Percentiles rank a stretch among this genome's conserved stretches.
phyloP scores from a whole-genome alignment of 2,329 filamentous ascomycete species.

The Diplodia mutila region DNA sequence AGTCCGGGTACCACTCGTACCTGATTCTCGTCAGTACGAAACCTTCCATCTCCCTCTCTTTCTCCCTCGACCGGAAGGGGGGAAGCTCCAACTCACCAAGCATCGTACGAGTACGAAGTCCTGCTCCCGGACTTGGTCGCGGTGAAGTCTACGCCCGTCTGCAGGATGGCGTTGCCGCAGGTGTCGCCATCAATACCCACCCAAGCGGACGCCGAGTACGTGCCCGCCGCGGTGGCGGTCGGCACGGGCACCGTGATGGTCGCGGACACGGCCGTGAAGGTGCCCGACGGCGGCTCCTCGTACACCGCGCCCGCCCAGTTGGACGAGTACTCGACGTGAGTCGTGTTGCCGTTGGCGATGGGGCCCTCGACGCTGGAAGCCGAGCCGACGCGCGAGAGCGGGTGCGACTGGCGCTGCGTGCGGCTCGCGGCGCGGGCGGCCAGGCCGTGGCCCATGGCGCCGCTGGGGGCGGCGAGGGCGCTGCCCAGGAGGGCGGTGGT shows the following conservation, averaged over 20 bases:
- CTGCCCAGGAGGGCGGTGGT: constrained; percentile 47
- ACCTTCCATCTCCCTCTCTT: too few relatives aligned
- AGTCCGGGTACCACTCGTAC: constrained; percentile 53
- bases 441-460: constrained; percentile 35
- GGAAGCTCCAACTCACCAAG: constrained; percentile 49
- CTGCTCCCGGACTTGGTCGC: constrained; percentile 40
- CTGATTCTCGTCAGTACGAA: constrained; percentile 29
- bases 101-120: constrained; percentile 48
- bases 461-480: constrained; percentile 51
- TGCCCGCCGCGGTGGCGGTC: constrained; percentile 44
- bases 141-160: constrained; percentile 62
- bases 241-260: constrained; percentile 59
- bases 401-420: constrained; percentile 28
- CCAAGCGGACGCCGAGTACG: constrained; percentile 59
- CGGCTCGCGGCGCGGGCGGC: constrained; percentile 41
- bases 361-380: constrained; percentile 63
- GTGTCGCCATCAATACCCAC: constrained; percentile 66
- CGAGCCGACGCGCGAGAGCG: constrained; percentile 25
- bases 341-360: constrained; percentile 50
- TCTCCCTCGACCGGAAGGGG: too few relatives aligned
- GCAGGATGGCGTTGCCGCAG: constrained; percentile 57
- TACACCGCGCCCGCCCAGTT: constrained; percentile 66
- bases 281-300: constrained; percentile 42
- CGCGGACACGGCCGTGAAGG: constrained; percentile 58
- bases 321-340: constrained; percentile 44